Base-by-base conservation (phyloP, 306 rosid species). In the Lathyrus oleraceus region DNA sequence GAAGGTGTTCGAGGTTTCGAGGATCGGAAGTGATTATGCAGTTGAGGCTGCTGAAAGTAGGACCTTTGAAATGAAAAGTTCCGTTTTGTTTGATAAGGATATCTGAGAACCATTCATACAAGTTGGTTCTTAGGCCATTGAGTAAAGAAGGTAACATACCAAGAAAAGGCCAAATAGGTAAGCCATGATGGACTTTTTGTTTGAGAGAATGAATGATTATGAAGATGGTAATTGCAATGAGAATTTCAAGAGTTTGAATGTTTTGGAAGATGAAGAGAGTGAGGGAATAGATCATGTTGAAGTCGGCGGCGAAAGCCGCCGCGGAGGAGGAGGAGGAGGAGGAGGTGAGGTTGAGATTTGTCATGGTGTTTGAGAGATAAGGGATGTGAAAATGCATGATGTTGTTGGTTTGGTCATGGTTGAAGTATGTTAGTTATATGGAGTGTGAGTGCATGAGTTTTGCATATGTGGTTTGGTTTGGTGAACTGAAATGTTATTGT, bases 111-210 rank as follows among this genome's bases (percentile, higher is more conserved):
- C 98, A 94, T 28, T 90, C 97, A 45, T 90, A 94, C 14, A 79
- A 0, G 67, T 90, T 84, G 15, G 69, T 42, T 20, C 70, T 82
- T 4, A 82, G 68, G 17, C 80, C 90, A 0, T 57, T 2, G 20
- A 81, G 23, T 75, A 94, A 28, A 25, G 98, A 87, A 14, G 98
- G 98, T 21, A 90, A 67, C 98, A 90, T 90, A 1, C 97, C 97
- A 39, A 94, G 69, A 12, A 90, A 35, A 0, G 97, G 98, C 97
- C 96, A 94, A 25, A 76, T 67, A 2, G 90, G 86, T 10, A 90
- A 43, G 58, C 91, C 98, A 30, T 85, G 84, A 7, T 27, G 83
- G 23, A 65, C 83, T 78, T 78, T 90, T 36, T 84, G 87, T 39
- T 96, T 80, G 5, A 94, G 16, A 2, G 93, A 86, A 51, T 87